These are phyloP conservation scores for Entomortierella parvispora DNA, from an alignment of 192 early-diverging fungal species.

Conservation along the genomic window DNA sequence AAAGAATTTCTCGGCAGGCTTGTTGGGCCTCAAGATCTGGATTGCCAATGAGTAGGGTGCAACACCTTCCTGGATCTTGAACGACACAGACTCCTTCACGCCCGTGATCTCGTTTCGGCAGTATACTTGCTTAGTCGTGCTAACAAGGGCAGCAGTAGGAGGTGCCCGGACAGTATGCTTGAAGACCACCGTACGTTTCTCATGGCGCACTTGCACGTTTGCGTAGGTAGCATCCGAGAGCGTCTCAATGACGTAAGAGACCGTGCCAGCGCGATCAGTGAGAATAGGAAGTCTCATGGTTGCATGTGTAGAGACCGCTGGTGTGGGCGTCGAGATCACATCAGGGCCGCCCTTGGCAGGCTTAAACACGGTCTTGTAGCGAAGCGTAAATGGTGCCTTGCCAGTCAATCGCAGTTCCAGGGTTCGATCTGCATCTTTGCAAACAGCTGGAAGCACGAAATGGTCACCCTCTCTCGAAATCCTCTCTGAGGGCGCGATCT, in stretches of 20 bases:
- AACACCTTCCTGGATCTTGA: constrained; percentile 34
- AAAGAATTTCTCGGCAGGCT: constrained; percentile 29
- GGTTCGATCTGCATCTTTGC: constrained; percentile 26
- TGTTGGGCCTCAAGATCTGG: constrained; percentile 28
- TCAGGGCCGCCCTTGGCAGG: constrained; percentile 18
- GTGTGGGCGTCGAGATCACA: neutral
- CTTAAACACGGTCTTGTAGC: constrained; percentile 15
- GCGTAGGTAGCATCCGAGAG: constrained; percentile 34
- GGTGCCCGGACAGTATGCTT: constrained; percentile 27
- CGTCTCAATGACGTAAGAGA: constrained; percentile 23
- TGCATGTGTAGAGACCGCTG: constrained; percentile 22
- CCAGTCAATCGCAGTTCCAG: constrained; percentile 42
- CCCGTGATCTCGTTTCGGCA: constrained; percentile 40
- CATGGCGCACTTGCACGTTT: constrained; percentile 26
- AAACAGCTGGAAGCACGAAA: constrained; percentile 26
- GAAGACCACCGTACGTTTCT: constrained; percentile 26
- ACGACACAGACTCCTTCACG: constrained; percentile 29
- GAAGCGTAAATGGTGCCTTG: constrained; percentile 32
- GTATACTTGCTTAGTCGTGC: constrained; percentile 28
- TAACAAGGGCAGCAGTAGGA: constrained; percentile 23
- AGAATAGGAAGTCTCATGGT: constrained; percentile 43
- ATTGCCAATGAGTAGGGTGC: constrained; percentile 38
- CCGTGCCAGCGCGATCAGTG: constrained; percentile 17
- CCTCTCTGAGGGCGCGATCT: constrained; percentile 38
- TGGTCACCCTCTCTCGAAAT: constrained; percentile 20